Conservation (phyloP, 768 basidiomycete genomes). For the Mycena indigotica region DNA sequence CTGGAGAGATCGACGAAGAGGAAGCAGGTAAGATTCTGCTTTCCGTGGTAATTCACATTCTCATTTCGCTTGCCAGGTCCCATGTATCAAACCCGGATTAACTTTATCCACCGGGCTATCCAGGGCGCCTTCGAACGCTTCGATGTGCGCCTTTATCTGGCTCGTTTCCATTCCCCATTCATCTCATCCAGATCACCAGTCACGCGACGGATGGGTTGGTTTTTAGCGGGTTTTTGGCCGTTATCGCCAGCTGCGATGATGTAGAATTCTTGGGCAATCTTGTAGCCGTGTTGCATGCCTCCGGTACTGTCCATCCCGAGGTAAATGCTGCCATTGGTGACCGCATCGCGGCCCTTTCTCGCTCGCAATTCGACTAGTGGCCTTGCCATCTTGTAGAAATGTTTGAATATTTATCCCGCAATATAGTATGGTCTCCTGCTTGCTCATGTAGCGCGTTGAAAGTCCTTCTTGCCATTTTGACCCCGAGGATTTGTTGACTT, state of each 20-base stretch:
- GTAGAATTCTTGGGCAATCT: background rate
- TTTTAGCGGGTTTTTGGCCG: background rate
- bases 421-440: background rate
- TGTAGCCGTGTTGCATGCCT: background rate
- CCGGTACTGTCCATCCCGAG: background rate
- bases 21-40: too few species aligned
- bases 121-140: background rate
- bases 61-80: too few species aligned
- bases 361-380: background rate
- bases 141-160: background rate
- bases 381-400: background rate
- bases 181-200: background rate
- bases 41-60: too few species aligned
- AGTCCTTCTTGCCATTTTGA: background rate
- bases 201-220: background rate
- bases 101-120: too few species aligned
- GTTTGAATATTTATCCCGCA: too few species aligned
- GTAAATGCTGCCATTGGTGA: background rate
- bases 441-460: background rate
- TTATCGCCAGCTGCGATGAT: background rate
- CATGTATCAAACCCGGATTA: too few species aligned
- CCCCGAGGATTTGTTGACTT: background rate
- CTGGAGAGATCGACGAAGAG: too few species aligned
- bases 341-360: background rate
- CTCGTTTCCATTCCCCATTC: background rate